Conservation (phyloP, 2,329 filamentous ascomycete species). For the Trichothecium roseum region DNA sequence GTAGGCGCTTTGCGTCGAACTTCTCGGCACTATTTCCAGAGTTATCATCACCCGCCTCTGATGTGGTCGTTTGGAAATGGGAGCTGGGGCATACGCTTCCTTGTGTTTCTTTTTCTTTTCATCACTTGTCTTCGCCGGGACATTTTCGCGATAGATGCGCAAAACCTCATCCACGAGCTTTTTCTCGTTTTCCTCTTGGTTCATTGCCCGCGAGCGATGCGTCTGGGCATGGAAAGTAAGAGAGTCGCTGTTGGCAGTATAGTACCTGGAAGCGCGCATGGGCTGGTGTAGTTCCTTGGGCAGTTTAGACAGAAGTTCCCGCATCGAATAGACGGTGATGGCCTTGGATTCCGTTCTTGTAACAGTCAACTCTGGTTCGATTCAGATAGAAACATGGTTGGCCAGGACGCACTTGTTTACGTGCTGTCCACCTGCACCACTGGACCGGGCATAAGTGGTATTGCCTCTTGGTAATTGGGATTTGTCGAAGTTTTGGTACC, state of each 20-base stretch:
- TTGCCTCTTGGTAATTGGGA: conserved; percentile 37
- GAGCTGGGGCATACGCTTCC: conserved; percentile 26
- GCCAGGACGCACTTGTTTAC: conserved; percentile 52
- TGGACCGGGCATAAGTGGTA: conserved; percentile 46
- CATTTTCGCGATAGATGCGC: conserved; percentile 33
- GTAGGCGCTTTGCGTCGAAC: conserved; percentile 34
- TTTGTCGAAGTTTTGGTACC: conserved; percentile 34
- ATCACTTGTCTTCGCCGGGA: conserved; percentile 34
- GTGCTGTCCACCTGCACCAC: conserved; percentile 50
- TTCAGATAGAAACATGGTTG: conserved; percentile 40
- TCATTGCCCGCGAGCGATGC: conserved; percentile 39
- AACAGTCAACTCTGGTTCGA: conserved; percentile 24
- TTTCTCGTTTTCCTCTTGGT: conserved; percentile 39
- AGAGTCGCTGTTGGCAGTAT: conserved; percentile 38
- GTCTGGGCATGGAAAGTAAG: conserved; percentile 46
- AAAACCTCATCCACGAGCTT: conserved; percentile 38
- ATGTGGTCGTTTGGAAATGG: neutral
- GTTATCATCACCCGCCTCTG: neutral
- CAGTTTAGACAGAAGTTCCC: conserved; percentile 32
- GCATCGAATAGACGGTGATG: conserved; percentile 39
- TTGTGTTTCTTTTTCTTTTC: conserved; percentile 39
- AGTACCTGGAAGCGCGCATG: conserved; percentile 44
- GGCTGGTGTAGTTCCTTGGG: conserved; percentile 35
- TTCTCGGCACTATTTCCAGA: conserved; percentile 28
- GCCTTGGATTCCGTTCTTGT: conserved; percentile 51